Evolutionary conservation across 2,329 filamentous ascomycete genomes (phyloP).

Genomic region (Phoma sp.): DNA sequence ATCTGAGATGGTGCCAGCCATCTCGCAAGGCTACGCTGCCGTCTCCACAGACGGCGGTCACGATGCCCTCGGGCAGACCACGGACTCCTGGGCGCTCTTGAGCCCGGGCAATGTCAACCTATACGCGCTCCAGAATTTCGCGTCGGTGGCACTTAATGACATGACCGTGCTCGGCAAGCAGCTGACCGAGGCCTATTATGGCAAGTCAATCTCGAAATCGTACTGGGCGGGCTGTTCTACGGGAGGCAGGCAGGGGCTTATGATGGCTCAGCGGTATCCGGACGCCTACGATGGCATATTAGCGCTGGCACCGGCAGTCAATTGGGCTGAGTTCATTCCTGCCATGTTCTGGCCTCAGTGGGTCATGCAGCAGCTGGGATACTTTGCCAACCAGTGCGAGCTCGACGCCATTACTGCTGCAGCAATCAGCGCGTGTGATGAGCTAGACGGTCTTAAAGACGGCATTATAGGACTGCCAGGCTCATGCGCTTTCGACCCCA

Average conservation of each 20-base stretch:
- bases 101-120: slow-evolving; percentile 29
- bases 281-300: slow-evolving; percentile 38
- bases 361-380: slow-evolving; percentile 23
- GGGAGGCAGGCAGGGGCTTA: slow-evolving; percentile 41
- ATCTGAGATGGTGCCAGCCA: slow-evolving; percentile 16
- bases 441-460: slow-evolving; percentile 28
- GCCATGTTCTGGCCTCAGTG: slow-evolving; percentile 23
- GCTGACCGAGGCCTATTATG: slow-evolving; percentile 34
- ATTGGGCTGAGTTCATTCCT: slow-evolving; percentile 20
- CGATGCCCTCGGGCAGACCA: background rate
- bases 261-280: slow-evolving; percentile 40
- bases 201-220: slow-evolving; percentile 34
- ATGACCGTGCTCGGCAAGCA: slow-evolving; percentile 11
- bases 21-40: slow-evolving; percentile 32
- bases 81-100: slow-evolving; percentile 14
- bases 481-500: slow-evolving; percentile 30
- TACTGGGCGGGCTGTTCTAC: slow-evolving; percentile 46
- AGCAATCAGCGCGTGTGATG: slow-evolving; percentile 30
- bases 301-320: slow-evolving; percentile 35
- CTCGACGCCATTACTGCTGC: slow-evolving; percentile 26
- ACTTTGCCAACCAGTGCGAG: slow-evolving; percentile 28
- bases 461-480: slow-evolving; percentile 27
- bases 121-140: slow-evolving; percentile 41
- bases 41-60: slow-evolving; percentile 33
- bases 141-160: slow-evolving; percentile 42